Evolutionary conservation across 306 rosid genomes (phyloP), one percentile per base, ranked within the genome.

Genomic region (Glycine latifolia): DNA sequence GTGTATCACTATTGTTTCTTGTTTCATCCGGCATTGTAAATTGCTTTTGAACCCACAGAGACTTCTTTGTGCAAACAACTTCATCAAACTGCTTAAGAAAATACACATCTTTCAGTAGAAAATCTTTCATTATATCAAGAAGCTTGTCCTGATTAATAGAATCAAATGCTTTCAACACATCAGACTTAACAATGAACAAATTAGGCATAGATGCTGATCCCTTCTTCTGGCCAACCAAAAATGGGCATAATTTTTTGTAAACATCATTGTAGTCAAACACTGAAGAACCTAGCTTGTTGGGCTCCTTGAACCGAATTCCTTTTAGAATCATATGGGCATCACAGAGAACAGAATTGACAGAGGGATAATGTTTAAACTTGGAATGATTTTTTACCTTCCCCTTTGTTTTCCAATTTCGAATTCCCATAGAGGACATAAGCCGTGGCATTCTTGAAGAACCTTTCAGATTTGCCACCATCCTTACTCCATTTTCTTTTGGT

Each of bases 191-290:
- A 66, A 95, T 85, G 70, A 79, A 95, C 4, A 89, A 72, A 31
- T 61, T 77, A 52, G 97, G 92, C 84, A 79, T 63, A 65, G 69
- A 10, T 43, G 75, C 54, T 60, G 72, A 66, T 33, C 83, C 85
- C 33, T 83, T 86, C 88, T 85, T 89, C 31, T 83, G 83, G 69
- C 71, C 86, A 86, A 83, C 70, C 78, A 89, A 73, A 85, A 91
- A 91, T 35, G 92, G 87, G 47, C 94, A 86, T 20, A 95, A 76
- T 76, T 85, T 93, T 84, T 59, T 84, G 65, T 95, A 95, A 69
- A 90, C 89, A 82, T 89, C 97, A 87, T 91, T 91, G 86, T 95
- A 95, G 76, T 95, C 92, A 84, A 95, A 95, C 74, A 95, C 95
- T 3, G 99, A 95, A 56, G 99, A 89, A 71, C 99, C 99, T 76